phyloP scores from a whole-genome alignment of 2,329 filamentous ascomycete species.

The Tolypocladium tropicale region DNA sequence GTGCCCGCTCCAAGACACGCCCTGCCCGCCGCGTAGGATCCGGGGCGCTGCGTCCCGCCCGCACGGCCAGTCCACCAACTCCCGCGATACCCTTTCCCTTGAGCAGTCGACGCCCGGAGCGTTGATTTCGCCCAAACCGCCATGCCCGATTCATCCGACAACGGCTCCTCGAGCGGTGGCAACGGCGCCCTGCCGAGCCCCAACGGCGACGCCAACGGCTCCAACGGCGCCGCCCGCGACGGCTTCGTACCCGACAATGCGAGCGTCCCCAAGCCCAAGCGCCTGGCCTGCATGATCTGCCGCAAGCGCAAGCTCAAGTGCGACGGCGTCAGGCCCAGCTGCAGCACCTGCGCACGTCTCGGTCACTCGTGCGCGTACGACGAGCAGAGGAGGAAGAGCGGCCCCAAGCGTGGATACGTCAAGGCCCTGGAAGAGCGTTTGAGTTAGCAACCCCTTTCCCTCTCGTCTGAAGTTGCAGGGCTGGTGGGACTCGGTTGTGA shows the following conservation, averaged over 20 bases:
- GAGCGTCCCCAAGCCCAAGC: slow-evolving; percentile 69
- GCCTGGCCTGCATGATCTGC: slow-evolving; percentile 90
- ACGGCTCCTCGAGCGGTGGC: slow-evolving; percentile 16
- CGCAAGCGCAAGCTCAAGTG: slow-evolving; percentile 86
- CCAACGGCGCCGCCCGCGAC: slow-evolving; percentile 17
- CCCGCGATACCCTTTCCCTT: not conserved
- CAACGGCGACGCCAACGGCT: slow-evolving; percentile 21
- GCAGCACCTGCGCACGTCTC: slow-evolving; percentile 78
- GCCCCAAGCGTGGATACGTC: slow-evolving; percentile 88
- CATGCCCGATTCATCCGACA: slow-evolving; percentile 28
- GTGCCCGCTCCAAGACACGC: not conserved
- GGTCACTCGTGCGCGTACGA: slow-evolving; percentile 85
- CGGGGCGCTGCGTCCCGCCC: not conserved
- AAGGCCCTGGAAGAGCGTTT: slow-evolving; percentile 88
- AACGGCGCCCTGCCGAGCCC: slow-evolving; percentile 16
- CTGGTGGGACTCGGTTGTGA: not conserved
- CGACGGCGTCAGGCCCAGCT: slow-evolving; percentile 74
- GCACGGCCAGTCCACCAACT: not conserved
- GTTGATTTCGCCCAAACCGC: not conserved
- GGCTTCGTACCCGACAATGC: slow-evolving; percentile 38
- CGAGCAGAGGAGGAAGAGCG: slow-evolving; percentile 87
- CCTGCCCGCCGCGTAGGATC: not conserved
- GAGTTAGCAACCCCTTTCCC: slow-evolving; percentile 44
- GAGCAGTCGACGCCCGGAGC: not conserved
- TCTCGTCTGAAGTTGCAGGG: not conserved